Base-by-base conservation (phyloP, 768 basidiomycete genomes). In the Clitopilus hobsonii region DNA sequence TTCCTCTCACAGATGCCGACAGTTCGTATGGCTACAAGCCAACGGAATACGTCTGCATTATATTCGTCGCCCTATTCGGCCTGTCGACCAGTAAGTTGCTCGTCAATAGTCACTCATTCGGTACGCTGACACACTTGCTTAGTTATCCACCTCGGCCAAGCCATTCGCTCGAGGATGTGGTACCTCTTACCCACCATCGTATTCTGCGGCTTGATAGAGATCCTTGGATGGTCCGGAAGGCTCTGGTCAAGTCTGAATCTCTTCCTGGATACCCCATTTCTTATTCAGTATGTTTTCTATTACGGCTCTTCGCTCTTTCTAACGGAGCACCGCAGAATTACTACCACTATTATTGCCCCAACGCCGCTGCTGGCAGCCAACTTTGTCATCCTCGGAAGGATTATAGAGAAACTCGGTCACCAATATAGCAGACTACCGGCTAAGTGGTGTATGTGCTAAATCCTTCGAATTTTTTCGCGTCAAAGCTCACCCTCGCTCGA, bases 301-400 rank as follows among this genome's bases (percentile, higher is more conserved):
- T n/a, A n/a, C n/a, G n/a, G n/a, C n/a, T n/a, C n/a, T n/a, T n/a
- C n/a, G n/a, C n/a, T n/a, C n/a, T n/a, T n/a, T n/a, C n/a, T n/a
- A n/a, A n/a, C n/a, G n/a, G n/a, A n/a, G n/a, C n/a, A n/a, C n/a
- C n/a, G 8, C 22, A 78, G 78, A 55, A 73, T 75, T 6, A 67
- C 69, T 2, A 65, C 69, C 1, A 80, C 78, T 0, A 78, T 84
- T 51, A 57, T 84, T 14, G 79, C 75, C 0, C 84, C 84, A 0
- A 84, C 82, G 0, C 81, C 81, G 0, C 69, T 85, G 8, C 64
- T 84, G 5, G 84, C 83, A 0, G 83, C 74, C 3, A 79, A 77
- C 56, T 86, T 85, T 59, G 66, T 83, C 30, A 75, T 83, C 36
- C 72, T 84, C 27, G 79, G 77, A 2, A 65, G 65, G 13, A 72